Conservation (phyloP, 2,329 filamentous ascomycete species). For the Ceratocystis cacaofunesta region DNA sequence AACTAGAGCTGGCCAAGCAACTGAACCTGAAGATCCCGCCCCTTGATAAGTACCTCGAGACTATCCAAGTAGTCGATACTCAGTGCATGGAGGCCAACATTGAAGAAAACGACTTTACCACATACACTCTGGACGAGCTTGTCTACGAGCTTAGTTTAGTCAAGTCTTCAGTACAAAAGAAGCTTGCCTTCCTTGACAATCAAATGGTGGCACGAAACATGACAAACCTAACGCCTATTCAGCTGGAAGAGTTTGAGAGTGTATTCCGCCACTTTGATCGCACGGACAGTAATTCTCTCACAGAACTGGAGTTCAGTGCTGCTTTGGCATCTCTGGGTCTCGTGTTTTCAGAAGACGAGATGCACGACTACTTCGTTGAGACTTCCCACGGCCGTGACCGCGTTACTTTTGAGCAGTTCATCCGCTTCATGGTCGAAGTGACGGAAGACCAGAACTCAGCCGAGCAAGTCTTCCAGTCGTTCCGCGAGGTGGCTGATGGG, state of each 20-base stretch:
- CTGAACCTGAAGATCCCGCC: constrained; percentile 75
- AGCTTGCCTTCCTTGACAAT: constrained; percentile 91
- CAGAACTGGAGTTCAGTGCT: constrained; percentile 90
- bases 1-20: constrained; percentile 71
- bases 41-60: constrained; percentile 78
- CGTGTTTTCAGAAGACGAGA: constrained; percentile 94
- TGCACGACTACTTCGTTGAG: constrained; percentile 86
- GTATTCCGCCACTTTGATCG: constrained; percentile 97
- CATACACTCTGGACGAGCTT: constrained; percentile 93
- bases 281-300: constrained; percentile 75
- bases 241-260: constrained; percentile 95
- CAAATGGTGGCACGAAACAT: constrained; percentile 97
- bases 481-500: constrained; percentile 91
- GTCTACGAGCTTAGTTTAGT: constrained; percentile 87
- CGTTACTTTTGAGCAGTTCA: constrained; percentile 97
- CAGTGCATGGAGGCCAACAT: constrained; percentile 95
- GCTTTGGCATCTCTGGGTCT: constrained; percentile 87
- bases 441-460: constrained; percentile 98
- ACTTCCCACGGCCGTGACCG: constrained; percentile 66
- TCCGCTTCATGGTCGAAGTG: constrained; percentile 97
- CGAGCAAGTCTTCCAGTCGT: constrained; percentile 95
- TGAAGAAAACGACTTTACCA: constrained; percentile 99
- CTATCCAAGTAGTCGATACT: constrained; percentile 70
- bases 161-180: constrained; percentile 85
- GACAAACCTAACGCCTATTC: constrained; percentile 96